Evolutionary conservation across 2,329 filamentous ascomycete genomes (phyloP).

Genomic region (Penicillium sp.): DNA sequence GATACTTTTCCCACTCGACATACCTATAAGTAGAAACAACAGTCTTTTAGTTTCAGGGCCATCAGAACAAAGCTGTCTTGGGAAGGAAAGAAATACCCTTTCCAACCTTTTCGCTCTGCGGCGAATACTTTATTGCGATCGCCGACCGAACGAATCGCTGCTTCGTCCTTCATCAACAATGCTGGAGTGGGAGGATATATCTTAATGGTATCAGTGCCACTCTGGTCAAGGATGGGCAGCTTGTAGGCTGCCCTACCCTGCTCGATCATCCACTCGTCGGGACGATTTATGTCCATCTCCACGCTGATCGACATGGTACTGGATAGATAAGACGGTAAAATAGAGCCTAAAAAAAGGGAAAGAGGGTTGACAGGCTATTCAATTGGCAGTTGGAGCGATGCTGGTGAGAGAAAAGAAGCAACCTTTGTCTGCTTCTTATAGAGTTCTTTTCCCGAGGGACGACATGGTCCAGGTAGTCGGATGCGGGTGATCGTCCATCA

Average conservation of each 20-base stretch:
- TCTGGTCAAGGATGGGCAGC: conserved; percentile 48
- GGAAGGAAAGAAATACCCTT: conserved; percentile 31
- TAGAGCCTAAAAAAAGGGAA: background rate
- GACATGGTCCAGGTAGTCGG: background rate
- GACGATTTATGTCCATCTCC: conserved; percentile 21
- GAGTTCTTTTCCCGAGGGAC: background rate
- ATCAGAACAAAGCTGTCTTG: conserved; percentile 1
- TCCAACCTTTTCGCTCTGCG: conserved; percentile 46
- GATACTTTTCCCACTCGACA: conserved; percentile 65
- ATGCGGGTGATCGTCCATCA: background rate
- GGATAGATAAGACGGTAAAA: background rate
- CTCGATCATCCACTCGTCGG: conserved; percentile 53
- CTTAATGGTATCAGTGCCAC: conserved; percentile 32
- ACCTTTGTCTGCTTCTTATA: background rate
- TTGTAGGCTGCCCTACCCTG: conserved; percentile 47
- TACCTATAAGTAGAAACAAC: conserved; percentile 40
- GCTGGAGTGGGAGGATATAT: conserved; percentile 24
- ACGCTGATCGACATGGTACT: background rate
- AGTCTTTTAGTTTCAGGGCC: background rate
- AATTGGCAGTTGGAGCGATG: background rate
- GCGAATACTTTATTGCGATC: conserved; percentile 39
- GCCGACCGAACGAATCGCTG: conserved; percentile 40
- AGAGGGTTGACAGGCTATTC: background rate
- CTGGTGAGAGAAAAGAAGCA: background rate
- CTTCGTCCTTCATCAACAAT: conserved; percentile 39